Base-by-base conservation (phyloP, 2,329 filamentous ascomycete species). In the Claviceps spartinae region DNA sequence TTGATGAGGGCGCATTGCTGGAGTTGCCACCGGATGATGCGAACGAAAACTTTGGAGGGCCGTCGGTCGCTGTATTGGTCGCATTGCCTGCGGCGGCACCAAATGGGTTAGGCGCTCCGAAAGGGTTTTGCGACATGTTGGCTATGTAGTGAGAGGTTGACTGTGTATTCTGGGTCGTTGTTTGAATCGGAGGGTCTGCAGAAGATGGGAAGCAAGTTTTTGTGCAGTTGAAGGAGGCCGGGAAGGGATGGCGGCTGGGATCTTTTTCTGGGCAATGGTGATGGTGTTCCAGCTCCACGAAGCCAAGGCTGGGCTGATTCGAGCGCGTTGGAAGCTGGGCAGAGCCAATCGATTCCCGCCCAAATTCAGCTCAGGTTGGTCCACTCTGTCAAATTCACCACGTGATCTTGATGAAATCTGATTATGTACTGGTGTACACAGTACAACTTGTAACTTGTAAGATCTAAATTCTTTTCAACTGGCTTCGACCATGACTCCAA, bases 1-100 rank as follows among this genome's bases (percentile, higher is more conserved):
- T 61, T 4, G 65, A 52, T 9, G 67, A 56, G 13, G 66, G 61
- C 18, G 63, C 56, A 52, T 59, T 63, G 40, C 55, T 59, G 43
- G 60, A 54, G n/a, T 59, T 53, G 37, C 59, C 54, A 37, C 56
- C 56, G 42, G 59, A 60, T 24, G 59, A 34, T 38, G 67, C 68
- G 54, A 77, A 77, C 9, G 68, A 67, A 59, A 76, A 74, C 8
- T 57, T 54, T 24, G 71, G 58, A 24, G 65, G 56, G 42, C 62
- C 60, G 36, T 57, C 56, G 40, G 61, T 47, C 9, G 58, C 61
- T 52, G 56, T 55, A 45, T 71, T 71, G 58, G 63, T 64, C 7
- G 64, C 54, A 52, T 60, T 67, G 55, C 60, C 60, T 49, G 61
- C 56, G 18, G 64, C 56, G 48, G 62, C 65, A 58, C 61, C 56